phyloP scores from a whole-genome alignment of 108 stramenopile species.

The Nitzschia putrida region DNA sequence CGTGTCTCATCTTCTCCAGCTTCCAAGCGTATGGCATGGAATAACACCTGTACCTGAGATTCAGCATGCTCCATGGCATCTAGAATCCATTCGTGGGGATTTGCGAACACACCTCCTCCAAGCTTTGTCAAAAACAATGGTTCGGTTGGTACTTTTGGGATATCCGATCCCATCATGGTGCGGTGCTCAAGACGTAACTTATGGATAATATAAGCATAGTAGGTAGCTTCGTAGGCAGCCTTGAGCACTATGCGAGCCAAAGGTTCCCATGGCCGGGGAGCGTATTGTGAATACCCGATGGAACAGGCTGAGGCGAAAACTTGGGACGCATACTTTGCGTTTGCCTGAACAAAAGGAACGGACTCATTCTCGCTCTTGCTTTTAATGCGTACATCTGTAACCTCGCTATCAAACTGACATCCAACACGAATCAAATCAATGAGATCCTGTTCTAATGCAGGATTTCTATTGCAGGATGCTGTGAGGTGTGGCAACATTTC shows the following conservation, averaged over 20 bases:
- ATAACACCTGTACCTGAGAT: no score
- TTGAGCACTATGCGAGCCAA: conserved; percentile 41
- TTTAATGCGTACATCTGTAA: background rate
- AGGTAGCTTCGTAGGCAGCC: conserved; percentile 52
- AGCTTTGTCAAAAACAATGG: conserved; percentile 43
- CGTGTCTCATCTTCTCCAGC: no score
- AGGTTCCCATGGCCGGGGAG: conserved; percentile 25
- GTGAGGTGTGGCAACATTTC: background rate
- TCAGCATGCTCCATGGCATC: conserved; percentile 1
- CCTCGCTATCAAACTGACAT: conserved; percentile 25
- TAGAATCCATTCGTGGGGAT: conserved; percentile 30
- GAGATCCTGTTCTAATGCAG: background rate
- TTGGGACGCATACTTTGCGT: conserved; percentile 26
- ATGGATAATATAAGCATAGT: conserved; percentile 12
- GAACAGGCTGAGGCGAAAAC: conserved; percentile 37
- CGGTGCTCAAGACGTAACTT: no score
- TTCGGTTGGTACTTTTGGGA: background rate
- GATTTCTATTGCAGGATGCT: background rate
- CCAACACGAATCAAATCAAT: conserved; percentile 16
- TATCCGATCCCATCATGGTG: no score
- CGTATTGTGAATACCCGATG: conserved; percentile 24
- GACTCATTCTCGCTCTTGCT: background rate
- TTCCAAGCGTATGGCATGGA: no score
- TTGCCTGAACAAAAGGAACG: no score
- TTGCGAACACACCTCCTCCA: conserved; percentile 60